Percentiles rank a stretch among this genome's conserved stretches.
These are phyloP conservation scores for Candida cerambycidarum DNA, from an alignment of 805 yeast species.

Conservation along the genomic window DNA sequence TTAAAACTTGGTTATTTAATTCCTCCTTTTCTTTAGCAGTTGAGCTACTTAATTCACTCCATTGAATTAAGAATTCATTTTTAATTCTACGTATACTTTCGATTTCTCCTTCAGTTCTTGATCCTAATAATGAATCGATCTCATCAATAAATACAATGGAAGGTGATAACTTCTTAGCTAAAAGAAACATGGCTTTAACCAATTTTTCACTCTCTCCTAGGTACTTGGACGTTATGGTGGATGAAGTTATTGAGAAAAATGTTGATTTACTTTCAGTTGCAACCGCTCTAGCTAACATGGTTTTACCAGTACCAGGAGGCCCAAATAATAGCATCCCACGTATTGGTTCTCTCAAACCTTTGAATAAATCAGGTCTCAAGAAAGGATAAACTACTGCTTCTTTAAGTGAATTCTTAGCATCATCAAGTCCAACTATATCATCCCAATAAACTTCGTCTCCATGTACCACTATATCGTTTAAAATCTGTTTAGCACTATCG, in stretches of 20 bases:
- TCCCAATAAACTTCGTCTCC: slow-evolving; percentile 95
- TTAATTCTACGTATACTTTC: slow-evolving; percentile 89
- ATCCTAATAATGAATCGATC: slow-evolving; percentile 84
- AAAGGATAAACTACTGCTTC: slow-evolving; percentile 97
- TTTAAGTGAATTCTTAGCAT: slow-evolving; percentile 84
- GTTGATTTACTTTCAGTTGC: slow-evolving; percentile 94
- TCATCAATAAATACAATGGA: slow-evolving; percentile 95
- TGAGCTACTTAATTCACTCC: slow-evolving; percentile 90
- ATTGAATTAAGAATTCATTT: slow-evolving; percentile 89
- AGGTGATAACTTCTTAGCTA: slow-evolving; percentile 86
- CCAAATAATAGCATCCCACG: slow-evolving; percentile 96
- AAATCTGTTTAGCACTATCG: slow-evolving; percentile 74
- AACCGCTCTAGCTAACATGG: slow-evolving; percentile 95
- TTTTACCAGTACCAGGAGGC: slow-evolving; percentile 99
- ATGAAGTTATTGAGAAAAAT: slow-evolving; percentile 87
- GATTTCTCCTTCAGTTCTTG: slow-evolving; percentile 74
- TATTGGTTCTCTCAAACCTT: slow-evolving; percentile 90
- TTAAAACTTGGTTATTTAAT: slow-evolving; percentile 63
- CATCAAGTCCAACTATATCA: slow-evolving; percentile 88
- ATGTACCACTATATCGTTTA: slow-evolving; percentile 82
- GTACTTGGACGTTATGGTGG: slow-evolving; percentile 77
- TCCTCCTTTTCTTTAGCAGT: slow-evolving; percentile 40
- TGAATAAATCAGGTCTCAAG: slow-evolving; percentile 86
- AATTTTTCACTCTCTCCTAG: slow-evolving; percentile 93
- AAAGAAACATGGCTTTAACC: slow-evolving; percentile 80